Evolutionary conservation across 2,329 filamentous ascomycete species (phyloP), one percentile per base, ranked within the genome.

Genomic region (Aspergillus sp.): DNA sequence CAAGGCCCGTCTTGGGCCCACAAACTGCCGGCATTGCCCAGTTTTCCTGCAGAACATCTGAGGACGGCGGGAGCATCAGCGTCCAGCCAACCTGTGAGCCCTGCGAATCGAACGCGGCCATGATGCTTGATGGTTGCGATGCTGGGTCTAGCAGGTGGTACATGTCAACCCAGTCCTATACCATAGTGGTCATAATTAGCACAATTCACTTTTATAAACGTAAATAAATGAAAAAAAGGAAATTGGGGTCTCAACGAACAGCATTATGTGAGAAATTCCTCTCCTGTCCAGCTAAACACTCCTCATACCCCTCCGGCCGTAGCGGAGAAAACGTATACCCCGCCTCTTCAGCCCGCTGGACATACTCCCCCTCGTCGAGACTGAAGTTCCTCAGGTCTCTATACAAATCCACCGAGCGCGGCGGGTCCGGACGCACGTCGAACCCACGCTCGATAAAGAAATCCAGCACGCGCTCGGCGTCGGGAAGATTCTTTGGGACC

Each of bases 31-130:
- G 70, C 51, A 79, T 76, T 2, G 76, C 76, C 68, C 78, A 80
- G 37, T 68, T 62, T 9, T 58, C 7, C 30, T 74, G 61, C 3
- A 73, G 61, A 9, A 76, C 51, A 2, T 67, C 53, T 3, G 70
- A 68, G 3, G 68, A 65, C 1, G 71, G 68, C 11, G 70, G 65
- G 15, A 77, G 70, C 77, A 80, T 80, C 11, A 80, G 59, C 2
- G 77, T 77, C 78, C 77, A 80, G 15, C 74, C 78, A 8, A 78
- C 67, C 59, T 79, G 77, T 3, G 68, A 67, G 3, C 72, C 73
- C 1, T 68, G 39, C 1, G 68, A 56, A 42, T 77, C 71, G 41
- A 77, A 76, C 1, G 75, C 77, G 2, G 73, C 68, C 75, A 80
- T 78, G 24, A 77, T 71, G 58, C 75, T 73, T 12, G 71, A 68